Percentiles rank a stretch among this genome's conserved stretches.
Conservation (phyloP, 2,329 filamentous ascomycete species). For the Colletotrichum cereale region DNA sequence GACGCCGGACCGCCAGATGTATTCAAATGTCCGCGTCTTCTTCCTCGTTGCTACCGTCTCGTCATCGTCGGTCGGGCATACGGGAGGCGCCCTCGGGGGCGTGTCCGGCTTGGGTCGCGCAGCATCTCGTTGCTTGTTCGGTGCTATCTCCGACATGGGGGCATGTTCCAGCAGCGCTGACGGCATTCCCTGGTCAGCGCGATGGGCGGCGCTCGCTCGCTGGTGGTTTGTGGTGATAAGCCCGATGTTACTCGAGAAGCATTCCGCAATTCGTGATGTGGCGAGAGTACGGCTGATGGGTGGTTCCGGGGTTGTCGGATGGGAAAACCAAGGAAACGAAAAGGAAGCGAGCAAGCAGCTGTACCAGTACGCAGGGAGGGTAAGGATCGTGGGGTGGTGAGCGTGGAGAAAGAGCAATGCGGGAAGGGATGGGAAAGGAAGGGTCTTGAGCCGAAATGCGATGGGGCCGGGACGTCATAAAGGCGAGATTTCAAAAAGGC, state of each 20-base stretch:
- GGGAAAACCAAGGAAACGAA: background rate
- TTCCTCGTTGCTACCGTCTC: constrained; percentile 59
- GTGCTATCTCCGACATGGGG: constrained; percentile 66
- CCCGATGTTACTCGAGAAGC: constrained; percentile 4
- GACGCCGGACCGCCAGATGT: constrained; percentile 84
- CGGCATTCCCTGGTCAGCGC: constrained; percentile 61
- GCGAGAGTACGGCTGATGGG: background rate
- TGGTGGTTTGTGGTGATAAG: background rate
- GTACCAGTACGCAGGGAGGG: constrained; percentile 1
- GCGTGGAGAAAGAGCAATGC: constrained; percentile 28
- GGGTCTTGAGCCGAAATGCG: constrained; percentile 38
- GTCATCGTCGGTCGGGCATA: constrained; percentile 66
- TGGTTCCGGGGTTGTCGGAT: background rate
- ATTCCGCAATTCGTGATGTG: constrained; percentile 4
- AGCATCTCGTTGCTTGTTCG: constrained; percentile 47
- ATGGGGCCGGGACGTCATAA: constrained; percentile 39
- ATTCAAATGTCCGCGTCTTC: constrained; percentile 79
- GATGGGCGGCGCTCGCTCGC: constrained; percentile 24
- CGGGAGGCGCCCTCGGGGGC: constrained; percentile 49
- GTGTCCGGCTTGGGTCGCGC: constrained; percentile 45
- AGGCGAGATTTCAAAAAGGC: constrained; percentile 39
- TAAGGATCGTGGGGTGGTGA: constrained; percentile 34
- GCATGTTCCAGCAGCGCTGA: constrained; percentile 68
- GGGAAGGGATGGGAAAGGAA: constrained; percentile 30
- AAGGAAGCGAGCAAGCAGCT: constrained; percentile 3